Evolutionary conservation across 257 asterid species (phyloP).

Genomic region (Nicotiana knightiana): DNA sequence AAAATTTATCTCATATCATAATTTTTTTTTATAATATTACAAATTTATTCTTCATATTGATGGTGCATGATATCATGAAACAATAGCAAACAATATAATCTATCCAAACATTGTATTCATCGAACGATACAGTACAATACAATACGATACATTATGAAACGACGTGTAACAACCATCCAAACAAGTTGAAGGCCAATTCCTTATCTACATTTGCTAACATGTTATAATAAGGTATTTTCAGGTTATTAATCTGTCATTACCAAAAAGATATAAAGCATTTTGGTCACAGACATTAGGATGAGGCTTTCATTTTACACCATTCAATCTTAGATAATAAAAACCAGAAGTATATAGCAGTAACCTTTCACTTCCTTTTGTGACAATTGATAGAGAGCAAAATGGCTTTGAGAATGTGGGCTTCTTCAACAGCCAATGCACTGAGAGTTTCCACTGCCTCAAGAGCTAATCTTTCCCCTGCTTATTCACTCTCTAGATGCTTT

Average conservation of each 20-base stretch:
- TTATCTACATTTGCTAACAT: neutral
- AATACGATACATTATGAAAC: too few relatives aligned
- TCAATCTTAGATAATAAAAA: constrained; percentile 27
- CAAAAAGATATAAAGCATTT: neutral
- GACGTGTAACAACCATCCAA: too few relatives aligned
- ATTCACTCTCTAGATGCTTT: constrained; percentile 69
- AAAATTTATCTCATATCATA: too few relatives aligned
- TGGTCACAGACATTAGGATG: constrained; percentile 31
- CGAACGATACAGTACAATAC: too few relatives aligned
- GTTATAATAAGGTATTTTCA: neutral
- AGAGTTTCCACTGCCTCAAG: constrained; percentile 40
- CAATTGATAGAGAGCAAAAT: constrained; percentile 13
- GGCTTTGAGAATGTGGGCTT: constrained; percentile 96
- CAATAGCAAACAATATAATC: too few relatives aligned
- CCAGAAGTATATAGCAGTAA: neutral
- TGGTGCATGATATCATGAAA: too few relatives aligned
- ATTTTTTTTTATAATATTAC: too few relatives aligned
- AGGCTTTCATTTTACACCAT: constrained; percentile 75
- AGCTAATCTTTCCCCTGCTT: constrained; percentile 37
- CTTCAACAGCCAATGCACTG: constrained; percentile 90
- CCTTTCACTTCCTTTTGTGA: neutral
- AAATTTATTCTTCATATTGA: too few relatives aligned
- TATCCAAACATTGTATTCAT: too few relatives aligned
- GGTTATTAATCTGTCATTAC: neutral
- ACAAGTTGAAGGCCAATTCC: too few relatives aligned